Evolutionary conservation across 2,329 filamentous ascomycete species (phyloP), one percentile per base, ranked within the genome.

Genomic region (Diaporthe sp.): DNA sequence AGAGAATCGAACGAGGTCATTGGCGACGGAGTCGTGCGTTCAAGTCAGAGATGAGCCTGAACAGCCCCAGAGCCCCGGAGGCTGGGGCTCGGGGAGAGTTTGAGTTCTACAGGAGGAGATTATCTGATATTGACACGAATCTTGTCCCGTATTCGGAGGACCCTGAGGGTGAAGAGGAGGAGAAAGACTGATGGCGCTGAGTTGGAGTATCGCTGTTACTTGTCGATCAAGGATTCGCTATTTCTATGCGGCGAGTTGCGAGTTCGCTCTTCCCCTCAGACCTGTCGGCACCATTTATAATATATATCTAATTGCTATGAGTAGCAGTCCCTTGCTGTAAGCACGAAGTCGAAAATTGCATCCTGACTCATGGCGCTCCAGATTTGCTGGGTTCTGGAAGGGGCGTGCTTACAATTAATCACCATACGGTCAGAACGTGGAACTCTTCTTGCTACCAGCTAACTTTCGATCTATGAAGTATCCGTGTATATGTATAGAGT

Each of bases 1-100:
- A 76, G 81, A 83, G 72, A 78, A 76, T 70, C 34, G 76, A 78
- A 39, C 53, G 61, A 58, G 76, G 76, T 42, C 60, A 76, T 57
- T 76, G 75, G 76, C 71, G 73, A 17, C 73, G 68, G 25, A 58
- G 68, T 22, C 71, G 70, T 34, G 49, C 60, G 7, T 70, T 74
- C 39, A 63, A 61, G 17, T 47, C 39, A 7, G 72, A 53, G 37
- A 42, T 73, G 39, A 49, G 51, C 63, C 75, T 20, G 76, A 81
- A 53, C 78, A 81, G 72, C n/a, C 60, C 58, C 76, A n/a, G 79
- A 82, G 17, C 79, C 77, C 22, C 61, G 15, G 34, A 34, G 1
- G 20, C 39, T 15, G 34, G 37, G 3, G 12, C 20, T 4, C 3
- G 39, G 80, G 80, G 17, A 78, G 79, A 39, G 82, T 79, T 79